Conservation (phyloP, 2,329 filamentous ascomycete genomes). For the Raffaelea deltoideospora region DNA sequence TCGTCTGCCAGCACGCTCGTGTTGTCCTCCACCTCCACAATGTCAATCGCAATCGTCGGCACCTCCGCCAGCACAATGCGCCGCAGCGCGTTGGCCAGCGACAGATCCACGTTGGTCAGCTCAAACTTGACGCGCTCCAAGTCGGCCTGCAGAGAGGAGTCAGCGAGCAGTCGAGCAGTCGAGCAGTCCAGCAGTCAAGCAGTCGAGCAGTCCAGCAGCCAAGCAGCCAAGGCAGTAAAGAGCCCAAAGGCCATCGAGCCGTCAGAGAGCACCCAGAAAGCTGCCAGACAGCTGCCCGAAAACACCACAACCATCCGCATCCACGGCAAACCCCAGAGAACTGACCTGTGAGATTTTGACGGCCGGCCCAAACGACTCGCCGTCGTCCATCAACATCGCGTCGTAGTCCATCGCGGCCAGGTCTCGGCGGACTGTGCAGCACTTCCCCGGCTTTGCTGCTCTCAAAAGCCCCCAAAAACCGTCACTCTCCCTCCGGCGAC, state of each 20-base stretch:
- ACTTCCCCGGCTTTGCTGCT: too few relatives aligned
- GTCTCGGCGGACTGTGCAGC: too few relatives aligned
- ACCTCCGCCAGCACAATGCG: conserved; percentile 88
- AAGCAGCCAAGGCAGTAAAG: too few relatives aligned
- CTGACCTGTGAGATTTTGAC: conserved; percentile 48
- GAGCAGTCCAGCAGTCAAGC: background rate
- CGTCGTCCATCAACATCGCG: conserved; percentile 39
- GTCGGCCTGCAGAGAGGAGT: conserved; percentile 44
- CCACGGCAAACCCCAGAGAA: too few relatives aligned
- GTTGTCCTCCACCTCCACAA: conserved; percentile 85
- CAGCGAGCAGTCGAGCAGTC: background rate
- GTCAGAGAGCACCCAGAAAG: too few relatives aligned
- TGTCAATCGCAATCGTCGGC: conserved; percentile 84
- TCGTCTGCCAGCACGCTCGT: conserved; percentile 94
- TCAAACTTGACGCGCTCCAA: conserved; percentile 77
- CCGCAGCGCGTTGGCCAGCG: conserved; percentile 84
- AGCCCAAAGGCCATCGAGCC: too few relatives aligned
- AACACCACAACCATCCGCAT: too few relatives aligned
- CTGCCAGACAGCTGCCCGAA: too few relatives aligned
- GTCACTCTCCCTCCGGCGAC: too few relatives aligned
- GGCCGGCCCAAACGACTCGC: conserved; percentile 38
- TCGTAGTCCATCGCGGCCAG: conserved; percentile 39
- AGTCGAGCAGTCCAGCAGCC: conserved; percentile 14
- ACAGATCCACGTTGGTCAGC: conserved; percentile 74
- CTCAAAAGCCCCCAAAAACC: too few relatives aligned